A percentile compares a stretch with the other conserved stretches of the same genome.
Evolutionary conservation across 1,284 basidiomycete species (phyloP).

Genomic region (Papiliotrema terrestris): DNA sequence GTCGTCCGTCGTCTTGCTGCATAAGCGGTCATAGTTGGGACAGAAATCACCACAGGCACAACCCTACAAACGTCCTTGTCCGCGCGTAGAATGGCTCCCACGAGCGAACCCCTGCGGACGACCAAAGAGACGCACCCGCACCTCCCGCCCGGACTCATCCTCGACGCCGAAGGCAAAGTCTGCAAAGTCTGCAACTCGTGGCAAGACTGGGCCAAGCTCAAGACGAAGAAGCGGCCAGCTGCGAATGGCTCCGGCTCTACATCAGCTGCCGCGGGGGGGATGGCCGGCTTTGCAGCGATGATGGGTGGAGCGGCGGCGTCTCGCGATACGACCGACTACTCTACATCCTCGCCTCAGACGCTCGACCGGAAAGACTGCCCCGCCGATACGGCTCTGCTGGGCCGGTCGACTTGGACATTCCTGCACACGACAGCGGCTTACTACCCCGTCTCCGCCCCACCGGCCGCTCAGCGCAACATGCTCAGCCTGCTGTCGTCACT

Average conservation of each 20-base stretch:
- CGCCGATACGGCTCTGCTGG: constrained; percentile 73
- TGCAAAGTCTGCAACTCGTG: constrained; percentile 87
- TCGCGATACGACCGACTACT: constrained; percentile 4
- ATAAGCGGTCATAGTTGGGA: too few species aligned
- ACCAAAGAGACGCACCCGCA: constrained; percentile 47
- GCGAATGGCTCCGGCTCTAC: constrained; percentile 8
- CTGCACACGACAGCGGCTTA: constrained; percentile 89
- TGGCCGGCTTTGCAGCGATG: constrained; percentile 26
- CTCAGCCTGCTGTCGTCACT: constrained; percentile 68
- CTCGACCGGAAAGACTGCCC: constrained; percentile 8
- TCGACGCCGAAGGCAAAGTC: constrained; percentile 87
- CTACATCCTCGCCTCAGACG: constrained; percentile 14
- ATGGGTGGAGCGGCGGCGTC: constrained; percentile 15
- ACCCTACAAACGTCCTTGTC: too few species aligned
- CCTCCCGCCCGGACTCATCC: constrained; percentile 71
- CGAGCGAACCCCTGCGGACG: constrained; percentile 26
- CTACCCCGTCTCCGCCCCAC: constrained; percentile 74
- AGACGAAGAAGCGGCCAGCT: constrained; percentile 39
- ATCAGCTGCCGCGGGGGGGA: constrained; percentile 12
- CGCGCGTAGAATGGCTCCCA: background rate
- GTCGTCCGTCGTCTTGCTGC: too few species aligned
- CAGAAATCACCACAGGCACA: too few species aligned
- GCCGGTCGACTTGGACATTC: constrained; percentile 91
- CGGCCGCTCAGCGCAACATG: constrained; percentile 74
- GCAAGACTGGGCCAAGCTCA: constrained; percentile 63